These are phyloP conservation scores for Fomitopsis palustris DNA, from an alignment of 1,284 basidiomycete genomes.

Conservation along the genomic window DNA sequence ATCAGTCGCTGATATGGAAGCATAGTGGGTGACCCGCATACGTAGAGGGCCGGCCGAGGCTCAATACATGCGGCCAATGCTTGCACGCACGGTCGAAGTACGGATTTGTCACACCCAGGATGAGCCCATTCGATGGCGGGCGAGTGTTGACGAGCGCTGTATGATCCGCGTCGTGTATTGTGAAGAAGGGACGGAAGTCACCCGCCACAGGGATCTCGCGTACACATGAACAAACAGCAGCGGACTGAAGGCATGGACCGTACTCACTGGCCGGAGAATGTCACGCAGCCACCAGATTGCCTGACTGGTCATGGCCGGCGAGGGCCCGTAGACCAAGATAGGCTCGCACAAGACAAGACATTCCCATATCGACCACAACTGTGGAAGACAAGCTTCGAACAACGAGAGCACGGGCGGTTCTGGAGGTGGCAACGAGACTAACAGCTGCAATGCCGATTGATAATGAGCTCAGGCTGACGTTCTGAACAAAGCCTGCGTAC, in stretches of 20 bases:
- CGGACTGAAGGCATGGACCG: neutral
- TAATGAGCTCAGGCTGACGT: neutral
- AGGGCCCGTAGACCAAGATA: slow-evolving; percentile 80
- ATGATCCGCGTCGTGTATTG: slow-evolving; percentile 92
- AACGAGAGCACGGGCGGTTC: slow-evolving; percentile 67
- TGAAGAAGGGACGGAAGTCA: slow-evolving; percentile 93
- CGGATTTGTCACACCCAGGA: slow-evolving; percentile 94
- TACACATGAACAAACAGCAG: neutral
- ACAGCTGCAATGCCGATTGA: slow-evolving; percentile 45
- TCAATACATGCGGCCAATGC: slow-evolving; percentile 91
- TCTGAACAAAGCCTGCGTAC: neutral
- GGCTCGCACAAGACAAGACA: slow-evolving; percentile 88
- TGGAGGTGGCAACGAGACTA: slow-evolving; percentile 74
- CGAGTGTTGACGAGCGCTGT: slow-evolving; percentile 73
- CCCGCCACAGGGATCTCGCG: slow-evolving; percentile 76
- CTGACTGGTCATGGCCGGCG: slow-evolving; percentile 79
- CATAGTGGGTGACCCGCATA: slow-evolving; percentile 24
- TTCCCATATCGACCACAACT: slow-evolving; percentile 95
- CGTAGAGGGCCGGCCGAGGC: slow-evolving; percentile 49
- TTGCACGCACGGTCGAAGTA: slow-evolving; percentile 86
- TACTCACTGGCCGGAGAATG: slow-evolving; percentile 76
- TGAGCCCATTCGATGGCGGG: slow-evolving; percentile 79
- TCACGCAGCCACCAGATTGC: slow-evolving; percentile 91
- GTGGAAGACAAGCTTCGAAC: slow-evolving; percentile 72
- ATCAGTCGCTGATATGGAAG: neutral